phyloP scores from a whole-genome alignment of 73 alveolate species.

The Tetrahymena thermophila region DNA sequence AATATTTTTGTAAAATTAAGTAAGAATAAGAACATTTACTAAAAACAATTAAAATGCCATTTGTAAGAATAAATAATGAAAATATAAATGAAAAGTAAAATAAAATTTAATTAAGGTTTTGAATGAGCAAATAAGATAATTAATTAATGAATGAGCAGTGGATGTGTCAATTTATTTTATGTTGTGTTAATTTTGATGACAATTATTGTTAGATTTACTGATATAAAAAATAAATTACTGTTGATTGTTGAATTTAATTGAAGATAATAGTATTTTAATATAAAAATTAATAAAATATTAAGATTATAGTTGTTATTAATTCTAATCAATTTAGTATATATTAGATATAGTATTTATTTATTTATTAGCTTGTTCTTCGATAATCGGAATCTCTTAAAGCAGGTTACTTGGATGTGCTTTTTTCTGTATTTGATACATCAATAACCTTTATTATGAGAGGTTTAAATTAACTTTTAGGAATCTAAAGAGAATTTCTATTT shows the following conservation, averaged over 20 bases:
- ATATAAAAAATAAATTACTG: not conserved
- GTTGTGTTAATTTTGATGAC: not conserved
- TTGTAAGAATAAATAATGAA: too few relatives aligned
- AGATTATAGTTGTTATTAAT: not conserved
- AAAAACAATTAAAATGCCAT: too few relatives aligned
- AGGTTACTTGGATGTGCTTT: too few relatives aligned
- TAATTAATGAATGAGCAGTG: too few relatives aligned
- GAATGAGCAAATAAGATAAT: too few relatives aligned
- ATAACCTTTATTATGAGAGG: too few relatives aligned
- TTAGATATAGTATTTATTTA: not conserved
- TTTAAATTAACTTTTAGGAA: not conserved
- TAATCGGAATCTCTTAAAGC: not conserved
- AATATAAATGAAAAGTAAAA: too few relatives aligned
- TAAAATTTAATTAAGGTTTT: too few relatives aligned
- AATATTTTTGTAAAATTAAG: too few relatives aligned
- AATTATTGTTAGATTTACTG: not conserved
- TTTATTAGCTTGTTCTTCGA: not conserved
- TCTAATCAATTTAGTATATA: not conserved
- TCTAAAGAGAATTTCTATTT: not conserved
- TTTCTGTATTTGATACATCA: too few relatives aligned
- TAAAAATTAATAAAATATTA: not conserved
- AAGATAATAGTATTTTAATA: not conserved
- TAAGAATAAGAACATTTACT: too few relatives aligned
- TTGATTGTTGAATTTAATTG: not conserved
- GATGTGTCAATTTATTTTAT: too few relatives aligned